These are phyloP conservation scores for Colletotrichum abscissum DNA, from an alignment of 2,329 filamentous ascomycete genomes.

Conservation along the genomic window DNA sequence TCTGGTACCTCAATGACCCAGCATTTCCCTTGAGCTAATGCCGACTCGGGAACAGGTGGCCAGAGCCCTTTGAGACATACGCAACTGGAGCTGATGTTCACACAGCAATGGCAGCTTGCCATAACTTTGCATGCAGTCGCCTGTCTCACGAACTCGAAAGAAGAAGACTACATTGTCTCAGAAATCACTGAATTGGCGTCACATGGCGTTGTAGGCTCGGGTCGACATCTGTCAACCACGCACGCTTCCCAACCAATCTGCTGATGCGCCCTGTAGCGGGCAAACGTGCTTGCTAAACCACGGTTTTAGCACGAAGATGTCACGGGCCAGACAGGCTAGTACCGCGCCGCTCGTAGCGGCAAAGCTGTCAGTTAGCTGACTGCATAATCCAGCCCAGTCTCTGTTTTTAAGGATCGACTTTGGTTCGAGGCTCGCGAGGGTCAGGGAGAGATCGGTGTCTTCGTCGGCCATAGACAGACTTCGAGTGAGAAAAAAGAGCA, in stretches of 20 bases:
- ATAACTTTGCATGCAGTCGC: not conserved
- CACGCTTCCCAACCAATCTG: not conserved
- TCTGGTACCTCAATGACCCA: not conserved
- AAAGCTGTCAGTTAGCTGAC: not conserved
- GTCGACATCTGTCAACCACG: not conserved
- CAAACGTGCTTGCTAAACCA: not conserved
- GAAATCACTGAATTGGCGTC: not conserved
- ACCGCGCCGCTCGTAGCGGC: not conserved
- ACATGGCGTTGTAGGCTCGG: not conserved
- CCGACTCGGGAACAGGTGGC: not conserved
- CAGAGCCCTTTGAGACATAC: not conserved
- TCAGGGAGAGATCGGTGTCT: not conserved
- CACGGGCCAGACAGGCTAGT: not conserved
- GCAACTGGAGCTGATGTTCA: not conserved
- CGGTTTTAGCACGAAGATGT: constrained; percentile 1
- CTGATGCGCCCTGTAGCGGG: not conserved
- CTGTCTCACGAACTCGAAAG: not conserved
- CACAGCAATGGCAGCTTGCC: not conserved
- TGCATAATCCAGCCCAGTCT: not conserved
- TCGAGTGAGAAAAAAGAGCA: not conserved
- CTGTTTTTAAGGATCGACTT: not conserved
- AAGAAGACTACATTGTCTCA: not conserved
- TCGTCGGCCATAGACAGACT: not conserved
- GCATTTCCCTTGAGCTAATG: not conserved
- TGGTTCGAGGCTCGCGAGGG: not conserved